Evolutionary conservation across 257 asterid species (phyloP), one percentile per base, ranked within the genome.

Genomic region (Scutellaria baicalensis): DNA sequence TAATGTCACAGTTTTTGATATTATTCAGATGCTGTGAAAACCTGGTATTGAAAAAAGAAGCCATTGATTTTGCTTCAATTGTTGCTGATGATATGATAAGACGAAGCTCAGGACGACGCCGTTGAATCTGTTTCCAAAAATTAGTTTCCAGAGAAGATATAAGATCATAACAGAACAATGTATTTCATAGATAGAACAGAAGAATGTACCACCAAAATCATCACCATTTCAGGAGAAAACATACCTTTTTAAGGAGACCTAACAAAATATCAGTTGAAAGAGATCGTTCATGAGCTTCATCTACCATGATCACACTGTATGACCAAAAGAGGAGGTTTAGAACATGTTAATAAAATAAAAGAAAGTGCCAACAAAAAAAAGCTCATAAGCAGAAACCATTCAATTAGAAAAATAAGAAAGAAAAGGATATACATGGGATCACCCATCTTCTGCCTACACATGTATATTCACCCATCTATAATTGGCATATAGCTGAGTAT

Each of bases 221-320:
- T 31, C 55, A 11, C 67, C 44, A 49, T 58, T 43, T 44, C 43
- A 71, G 9, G n/a, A 54, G 45, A 49, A 57, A 47, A 13, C 1
- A 48, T 73, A 94, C 97, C 97, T 94, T 94, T 85, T 94, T 94
- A 79, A 94, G 83, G 75, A 94, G 96, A 68, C 96, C 98, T 77
- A 90, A 73, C 85, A 93, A 89, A 72, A 93, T 89, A 74, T 93
- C 99, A 0, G 97, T 94, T 8, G 97, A 84, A 78, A 94, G 89
- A 44, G 99, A 94, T 70, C 96, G 88, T 74, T 94, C 99, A 64
- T 89, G 99, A 77, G 97, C 99, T 85, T 94, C 99, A 83, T 94
- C 99, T 71, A 94, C 88, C 97, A 91, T 91, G 75, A 93, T 89
- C 54, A 94, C 96, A 80, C 99, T 94, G 88, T 17, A 68, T 14